Base-by-base conservation (phyloP, 1,284 basidiomycete species). In the Boletus sp. region DNA sequence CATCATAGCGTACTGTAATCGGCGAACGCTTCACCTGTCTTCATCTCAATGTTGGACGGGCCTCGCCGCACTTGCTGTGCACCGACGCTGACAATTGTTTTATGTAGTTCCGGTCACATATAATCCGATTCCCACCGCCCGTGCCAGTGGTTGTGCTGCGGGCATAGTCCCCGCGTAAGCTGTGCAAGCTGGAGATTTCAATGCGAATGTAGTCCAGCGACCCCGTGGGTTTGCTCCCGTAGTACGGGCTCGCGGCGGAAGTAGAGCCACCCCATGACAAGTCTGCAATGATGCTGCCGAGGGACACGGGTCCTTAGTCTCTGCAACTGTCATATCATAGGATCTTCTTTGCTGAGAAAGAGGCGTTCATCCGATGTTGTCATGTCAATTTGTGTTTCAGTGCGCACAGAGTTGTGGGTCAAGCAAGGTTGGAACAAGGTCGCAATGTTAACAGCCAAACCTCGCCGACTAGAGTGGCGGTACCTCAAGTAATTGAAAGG, bases 361-460 rank as follows among this genome's bases (percentile, higher is more conserved):
- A 47, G 39, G 29, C 43, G n/a, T 29, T 22, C 58, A 35, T 60
- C 46, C 29, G 46, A 65, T 57, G 48, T 48, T 46, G 49, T 55
- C 44, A 47, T 55, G 43, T 55, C 47, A 15, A 49, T 31, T 44
- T 24, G 52, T 36, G 69, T 71, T 70, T 68, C 67, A 61, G 49
- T 45, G 24, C 44, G 53, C 67, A 63, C 52, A 60, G 57, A 64
- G 39, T 56, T 48, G 46, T 51, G 42, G n/a, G 48, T 46, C 20
- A n/a, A n/a, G 35, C 58, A 46, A 42, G 43, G 56, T 48, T 55
- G 42, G 57, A 59, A 73, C 71, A 69, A 73, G 67, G 68, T 74
- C 51, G 70, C 49, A 68, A 65, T 24, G 63, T 36, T 52, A 67
- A 71, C 67, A 73, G 71, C 71, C 69, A 7, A 42, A 42, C 35